Evolutionary conservation across 2,329 filamentous ascomycete species (phyloP).

Genomic region (Colletotrichum sp.): DNA sequence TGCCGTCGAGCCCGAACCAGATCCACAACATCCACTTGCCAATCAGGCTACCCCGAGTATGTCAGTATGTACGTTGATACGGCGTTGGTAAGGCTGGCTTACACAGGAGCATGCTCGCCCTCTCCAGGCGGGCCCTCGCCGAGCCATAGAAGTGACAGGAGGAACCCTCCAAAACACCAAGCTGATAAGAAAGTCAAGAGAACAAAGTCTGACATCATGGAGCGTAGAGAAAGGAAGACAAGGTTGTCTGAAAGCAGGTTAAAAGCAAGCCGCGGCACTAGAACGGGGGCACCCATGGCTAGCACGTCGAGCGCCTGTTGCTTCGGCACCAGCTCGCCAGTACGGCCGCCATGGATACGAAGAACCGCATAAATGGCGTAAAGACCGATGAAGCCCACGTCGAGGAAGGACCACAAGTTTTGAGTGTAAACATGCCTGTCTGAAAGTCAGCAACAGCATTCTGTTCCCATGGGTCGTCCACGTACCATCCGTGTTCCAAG

Average conservation of each 20-base stretch:
- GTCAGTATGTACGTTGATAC: background rate
- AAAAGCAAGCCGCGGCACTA: conserved; percentile 81
- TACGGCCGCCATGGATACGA: conserved; percentile 68
- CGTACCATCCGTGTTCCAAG: conserved; percentile 71
- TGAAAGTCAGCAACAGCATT: background rate
- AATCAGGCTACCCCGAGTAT: conserved; percentile 58
- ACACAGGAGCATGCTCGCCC: conserved; percentile 61
- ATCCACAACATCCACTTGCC: conserved; percentile 94
- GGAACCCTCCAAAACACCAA: conserved; percentile 86
- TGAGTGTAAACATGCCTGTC: conserved; percentile 81
- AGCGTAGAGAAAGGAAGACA: conserved; percentile 79
- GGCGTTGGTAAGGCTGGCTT: conserved; percentile 24
- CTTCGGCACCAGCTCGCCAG: conserved; percentile 50
- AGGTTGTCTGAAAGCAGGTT: conserved; percentile 85
- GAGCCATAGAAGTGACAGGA: conserved; percentile 82
- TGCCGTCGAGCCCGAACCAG: conserved; percentile 86
- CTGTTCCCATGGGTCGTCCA: background rate
- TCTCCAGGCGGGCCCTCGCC: conserved; percentile 50
- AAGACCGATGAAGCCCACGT: conserved; percentile 77
- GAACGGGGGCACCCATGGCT: conserved; percentile 78
- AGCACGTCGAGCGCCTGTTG: conserved; percentile 79
- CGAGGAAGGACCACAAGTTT: conserved; percentile 87
- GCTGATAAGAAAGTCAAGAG: conserved; percentile 75
- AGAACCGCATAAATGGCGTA: conserved; percentile 73
- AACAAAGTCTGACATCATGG: conserved; percentile 89